Evolutionary conservation across 2,329 filamentous ascomycete species (phyloP).

Genomic region (Ophiostoma himal-ulmi): DNA sequence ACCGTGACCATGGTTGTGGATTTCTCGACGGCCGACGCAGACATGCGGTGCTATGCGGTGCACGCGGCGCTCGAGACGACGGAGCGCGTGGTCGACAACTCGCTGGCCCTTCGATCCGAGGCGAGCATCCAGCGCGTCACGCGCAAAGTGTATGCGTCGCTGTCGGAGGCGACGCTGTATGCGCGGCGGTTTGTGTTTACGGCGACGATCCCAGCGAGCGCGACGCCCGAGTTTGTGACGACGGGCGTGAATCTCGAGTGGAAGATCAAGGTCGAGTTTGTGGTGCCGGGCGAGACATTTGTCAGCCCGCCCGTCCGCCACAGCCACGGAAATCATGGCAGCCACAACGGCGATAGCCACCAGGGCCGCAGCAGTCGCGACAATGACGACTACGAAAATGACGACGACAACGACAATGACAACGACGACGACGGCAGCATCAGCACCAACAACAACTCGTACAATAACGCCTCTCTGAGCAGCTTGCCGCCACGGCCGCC

Average conservation of each 20-base stretch:
- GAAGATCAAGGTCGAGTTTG: constrained; percentile 88
- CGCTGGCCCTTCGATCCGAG: constrained; percentile 75
- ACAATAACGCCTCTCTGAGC: neutral
- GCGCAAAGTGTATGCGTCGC: constrained; percentile 69
- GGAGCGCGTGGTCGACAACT: constrained; percentile 75
- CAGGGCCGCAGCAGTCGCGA: no score
- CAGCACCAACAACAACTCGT: neutral
- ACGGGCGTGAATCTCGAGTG: constrained; percentile 82
- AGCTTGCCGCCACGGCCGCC: constrained; percentile 7
- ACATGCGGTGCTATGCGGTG: constrained; percentile 79
- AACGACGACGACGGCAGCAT: constrained; percentile 14
- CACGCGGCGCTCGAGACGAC: constrained; percentile 79
- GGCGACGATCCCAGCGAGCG: constrained; percentile 73
- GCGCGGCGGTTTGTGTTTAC: constrained; percentile 72
- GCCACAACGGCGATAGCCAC: neutral
- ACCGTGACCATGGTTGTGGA: constrained; percentile 78
- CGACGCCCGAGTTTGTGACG: constrained; percentile 88
- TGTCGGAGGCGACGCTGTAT: constrained; percentile 77
- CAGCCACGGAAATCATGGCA: neutral
- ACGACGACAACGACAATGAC: constrained; percentile 24
- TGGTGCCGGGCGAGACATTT: constrained; percentile 52
- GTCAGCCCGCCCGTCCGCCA: neutral
- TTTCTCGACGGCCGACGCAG: constrained; percentile 59
- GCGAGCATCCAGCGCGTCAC: constrained; percentile 84
- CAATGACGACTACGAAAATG: neutral